Evolutionary conservation across 352 stramenopile species (phyloP), one percentile per base, ranked within the genome.

Genomic region (Phytopythium mirpurense): DNA sequence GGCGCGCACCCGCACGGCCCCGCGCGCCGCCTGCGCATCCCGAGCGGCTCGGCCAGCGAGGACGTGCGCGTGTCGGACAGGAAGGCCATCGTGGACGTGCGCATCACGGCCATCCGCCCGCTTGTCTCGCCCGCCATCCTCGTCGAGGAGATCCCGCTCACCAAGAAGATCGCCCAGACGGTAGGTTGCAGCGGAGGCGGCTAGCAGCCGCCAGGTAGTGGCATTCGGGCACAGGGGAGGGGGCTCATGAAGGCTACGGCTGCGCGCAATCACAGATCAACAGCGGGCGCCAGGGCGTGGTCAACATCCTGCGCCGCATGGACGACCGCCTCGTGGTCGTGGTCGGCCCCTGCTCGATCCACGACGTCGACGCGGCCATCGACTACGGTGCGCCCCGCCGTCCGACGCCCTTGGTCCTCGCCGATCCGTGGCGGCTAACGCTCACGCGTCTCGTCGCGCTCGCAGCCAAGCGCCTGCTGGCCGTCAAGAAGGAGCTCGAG

Each of bases 321-420:
- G 86, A 96, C 50, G 86, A 95, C 61, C 81, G 86, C 21, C 71
- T 96, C 35, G 78, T 76, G 43, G 85, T 93, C 10, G 63, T 96
- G 2, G 86, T 96, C 23, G 86, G 86, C 12, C 86, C 86, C 1
- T 96, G 86, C 78, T 96, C 86, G 35, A 93, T 96, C 56, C 86
- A 96, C 65, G 83, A 96, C 55, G 82, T 88, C 24, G 71, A 94
- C 32, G 85, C 86, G 16, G 82, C 83, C 23, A 86, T 92, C 26
- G 86, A 96, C 54, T 96, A 96, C 45, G 83, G 78, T 83, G 47
- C 29, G 59, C 38, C 29, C 15, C 21, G 14, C 29, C 1, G 9
- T 29, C 41, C 24, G 2, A 32, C 46, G 10, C 32, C 27, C 14
- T 51, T 14, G 11, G 1, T 21, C 16, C 45, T 43, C 2, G 35